Base-by-base conservation (phyloP, 2,329 filamentous ascomycete species). In the Hypoxylon sp. region DNA sequence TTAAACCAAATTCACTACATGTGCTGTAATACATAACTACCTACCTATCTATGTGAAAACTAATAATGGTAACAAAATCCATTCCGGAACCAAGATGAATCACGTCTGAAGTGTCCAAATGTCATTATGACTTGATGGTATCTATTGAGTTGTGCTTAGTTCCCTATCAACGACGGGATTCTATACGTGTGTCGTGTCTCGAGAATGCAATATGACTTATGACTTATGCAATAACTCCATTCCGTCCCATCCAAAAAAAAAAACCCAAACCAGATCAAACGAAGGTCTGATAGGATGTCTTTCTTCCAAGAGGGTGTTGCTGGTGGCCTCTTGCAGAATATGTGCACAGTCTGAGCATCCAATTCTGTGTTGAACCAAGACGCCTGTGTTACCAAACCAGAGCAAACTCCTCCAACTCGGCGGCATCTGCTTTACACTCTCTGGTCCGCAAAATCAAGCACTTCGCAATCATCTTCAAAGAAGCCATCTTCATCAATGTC, bases 391-490 rank as follows among this genome's bases (percentile, higher is more conserved):
- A 49, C 25, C 31, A 47, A 43, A 23, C 29, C 8, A 29, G 12
- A 38, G 31, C 35, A 27, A 41, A 48, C 51, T 52, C 49, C 45
- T 37, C 27, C 31, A 47, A 48, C 50, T 51, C 50, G 21, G 21
- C 29, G 32, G 44, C 45, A 50, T 34, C 26, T 36, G 34, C 43
- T 52, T 78, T 68, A 87, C 21, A 86, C 83, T 67, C 83, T 75
- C 71, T 87, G 83, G 63, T 85, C 83, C 16, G 91, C 89, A 80
- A 94, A 95, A 73, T 96, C 91, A 57, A 96, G 80, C 49, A 96
- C 89, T 69, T 96, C 91, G 62, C 90, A 94, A 67, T 95, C 91
- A 68, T 96, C 90, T 72, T 96, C 91, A 64, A 96, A 96, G 71
- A 96, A 95, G 2, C 88, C 88, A 46, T 87, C 85, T 49, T 90